These are phyloP conservation scores for Mycena latifolia DNA, from an alignment of 768 basidiomycete species.

Conservation along the genomic window DNA sequence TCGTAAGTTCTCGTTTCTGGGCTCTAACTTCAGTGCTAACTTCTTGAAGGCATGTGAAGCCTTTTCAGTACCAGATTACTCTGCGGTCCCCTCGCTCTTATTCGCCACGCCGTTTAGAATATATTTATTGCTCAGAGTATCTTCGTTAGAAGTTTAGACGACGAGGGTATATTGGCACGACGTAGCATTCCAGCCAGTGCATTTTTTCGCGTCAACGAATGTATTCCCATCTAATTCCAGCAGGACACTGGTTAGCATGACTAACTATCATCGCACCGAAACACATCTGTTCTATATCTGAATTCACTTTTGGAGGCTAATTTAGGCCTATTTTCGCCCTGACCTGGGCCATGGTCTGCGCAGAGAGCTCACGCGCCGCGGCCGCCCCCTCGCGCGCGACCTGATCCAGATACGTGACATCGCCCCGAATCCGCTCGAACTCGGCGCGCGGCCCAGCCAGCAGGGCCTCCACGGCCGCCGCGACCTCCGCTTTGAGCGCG, in stretches of 20 bases:
- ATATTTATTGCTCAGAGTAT: too few species aligned
- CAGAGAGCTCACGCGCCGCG: slow-evolving; percentile 72
- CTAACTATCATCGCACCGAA: too few species aligned
- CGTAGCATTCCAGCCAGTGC: too few species aligned
- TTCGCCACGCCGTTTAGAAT: too few species aligned
- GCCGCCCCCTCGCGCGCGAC: slow-evolving; percentile 75
- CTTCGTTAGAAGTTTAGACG: too few species aligned
- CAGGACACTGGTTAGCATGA: too few species aligned
- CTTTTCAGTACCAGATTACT: background rate
- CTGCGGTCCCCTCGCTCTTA: background rate
- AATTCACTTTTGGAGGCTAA: background rate
- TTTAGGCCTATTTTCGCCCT: slow-evolving; percentile 71
- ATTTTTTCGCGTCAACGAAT: too few species aligned
- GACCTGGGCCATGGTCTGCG: slow-evolving; percentile 75
- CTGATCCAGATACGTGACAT: slow-evolving; percentile 68
- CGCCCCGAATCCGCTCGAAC: slow-evolving; percentile 72
- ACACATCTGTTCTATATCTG: background rate
- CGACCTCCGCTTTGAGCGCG: slow-evolving; percentile 79
- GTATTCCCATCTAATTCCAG: too few species aligned
- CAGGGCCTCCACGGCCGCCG: slow-evolving; percentile 76
- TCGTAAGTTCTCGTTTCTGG: background rate
- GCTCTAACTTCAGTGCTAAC: background rate
- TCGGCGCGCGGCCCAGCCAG: slow-evolving; percentile 77
- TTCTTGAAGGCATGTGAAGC: background rate
- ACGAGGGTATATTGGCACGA: too few species aligned